Percentiles rank a stretch among this genome's conserved stretches.
phyloP scores from a whole-genome alignment of 2,329 filamentous ascomycete genomes.

The Bisporella sp. region DNA sequence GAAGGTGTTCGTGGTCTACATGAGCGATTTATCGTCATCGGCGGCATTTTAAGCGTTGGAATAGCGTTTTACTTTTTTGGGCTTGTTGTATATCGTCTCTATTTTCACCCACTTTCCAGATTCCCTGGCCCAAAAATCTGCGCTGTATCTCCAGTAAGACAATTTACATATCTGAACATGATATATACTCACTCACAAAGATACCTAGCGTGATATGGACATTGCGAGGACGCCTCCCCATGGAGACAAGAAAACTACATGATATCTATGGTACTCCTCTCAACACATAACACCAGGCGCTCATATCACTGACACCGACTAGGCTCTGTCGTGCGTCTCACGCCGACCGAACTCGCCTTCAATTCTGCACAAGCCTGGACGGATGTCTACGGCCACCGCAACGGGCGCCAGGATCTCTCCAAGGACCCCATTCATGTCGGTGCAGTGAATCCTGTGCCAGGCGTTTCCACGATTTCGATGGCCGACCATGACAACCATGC shows the following conservation, averaged over 20 bases:
- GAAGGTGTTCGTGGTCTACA: no score
- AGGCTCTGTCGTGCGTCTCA: slow-evolving; percentile 1
- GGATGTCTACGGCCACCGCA: slow-evolving; percentile 2
- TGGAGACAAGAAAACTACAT: background rate
- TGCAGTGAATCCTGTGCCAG: slow-evolving; percentile 1
- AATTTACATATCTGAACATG: background rate
- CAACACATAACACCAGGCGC: no score
- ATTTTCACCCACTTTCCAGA: slow-evolving; percentile 1
- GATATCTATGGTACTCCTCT: slow-evolving; percentile 2
- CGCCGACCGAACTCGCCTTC: slow-evolving; percentile 3
- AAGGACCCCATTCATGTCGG: slow-evolving; percentile 5
- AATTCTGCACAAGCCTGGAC: slow-evolving; percentile 2
- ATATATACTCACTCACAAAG: slow-evolving; percentile 2
- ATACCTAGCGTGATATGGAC: slow-evolving; percentile 1
- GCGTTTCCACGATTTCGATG: slow-evolving; percentile 4
- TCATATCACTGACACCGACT: no score
- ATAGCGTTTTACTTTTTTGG: no score
- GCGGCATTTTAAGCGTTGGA: no score
- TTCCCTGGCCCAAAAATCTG: no score
- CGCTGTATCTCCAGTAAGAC: no score
- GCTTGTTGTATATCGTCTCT: background rate
- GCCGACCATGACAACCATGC: slow-evolving; percentile 13
- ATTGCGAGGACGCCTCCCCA: background rate
- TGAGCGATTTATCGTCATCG: no score
- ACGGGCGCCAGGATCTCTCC: slow-evolving; percentile 1